Conservation (phyloP, 1,139 yeast species). For the Yamadazyma diospyri region DNA sequence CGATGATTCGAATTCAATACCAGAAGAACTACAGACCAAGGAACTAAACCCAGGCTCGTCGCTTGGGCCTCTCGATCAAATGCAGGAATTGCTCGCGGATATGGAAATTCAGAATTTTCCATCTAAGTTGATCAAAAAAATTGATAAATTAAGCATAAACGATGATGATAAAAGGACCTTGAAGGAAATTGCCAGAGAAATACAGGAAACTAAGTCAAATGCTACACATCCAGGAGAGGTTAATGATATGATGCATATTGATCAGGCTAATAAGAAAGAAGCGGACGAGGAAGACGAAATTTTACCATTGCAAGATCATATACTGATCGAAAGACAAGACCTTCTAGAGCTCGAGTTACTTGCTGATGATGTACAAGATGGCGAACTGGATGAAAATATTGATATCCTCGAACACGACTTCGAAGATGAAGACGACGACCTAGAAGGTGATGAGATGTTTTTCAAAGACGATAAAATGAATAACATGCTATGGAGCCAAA, state of each 20-base stretch:
- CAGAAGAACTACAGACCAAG: neutral
- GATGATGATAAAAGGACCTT: constrained; percentile 52
- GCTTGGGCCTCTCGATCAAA: constrained; percentile 21
- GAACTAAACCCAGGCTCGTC: neutral
- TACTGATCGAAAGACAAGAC: constrained; percentile 23
- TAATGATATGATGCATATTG: constrained; percentile 4
- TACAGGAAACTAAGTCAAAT: constrained; percentile 5
- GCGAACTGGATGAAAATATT: constrained; percentile 34
- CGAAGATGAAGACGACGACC: constrained; percentile 22
- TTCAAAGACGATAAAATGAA: constrained; percentile 14
- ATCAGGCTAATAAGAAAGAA: neutral
- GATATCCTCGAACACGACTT: constrained; percentile 32
- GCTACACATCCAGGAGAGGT: constrained; percentile 2
- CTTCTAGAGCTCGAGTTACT: constrained; percentile 40
- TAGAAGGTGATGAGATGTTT: constrained; percentile 22
- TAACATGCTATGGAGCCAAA: constrained; percentile 29
- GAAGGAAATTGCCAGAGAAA: constrained; percentile 15
- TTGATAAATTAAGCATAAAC: constrained; percentile 38
- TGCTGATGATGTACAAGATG: constrained; percentile 49
- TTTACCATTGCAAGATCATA: constrained; percentile 13
- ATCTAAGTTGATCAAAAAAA: constrained; percentile 22
- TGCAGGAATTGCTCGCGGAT: constrained; percentile 45
- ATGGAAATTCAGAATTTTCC: constrained; percentile 39
- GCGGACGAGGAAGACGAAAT: constrained; percentile 4
- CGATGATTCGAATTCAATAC: neutral